Evolutionary conservation across 2,329 filamentous ascomycete genomes (phyloP), one percentile per base, ranked within the genome.

Genomic region (Leptosphaerulina australis): DNA sequence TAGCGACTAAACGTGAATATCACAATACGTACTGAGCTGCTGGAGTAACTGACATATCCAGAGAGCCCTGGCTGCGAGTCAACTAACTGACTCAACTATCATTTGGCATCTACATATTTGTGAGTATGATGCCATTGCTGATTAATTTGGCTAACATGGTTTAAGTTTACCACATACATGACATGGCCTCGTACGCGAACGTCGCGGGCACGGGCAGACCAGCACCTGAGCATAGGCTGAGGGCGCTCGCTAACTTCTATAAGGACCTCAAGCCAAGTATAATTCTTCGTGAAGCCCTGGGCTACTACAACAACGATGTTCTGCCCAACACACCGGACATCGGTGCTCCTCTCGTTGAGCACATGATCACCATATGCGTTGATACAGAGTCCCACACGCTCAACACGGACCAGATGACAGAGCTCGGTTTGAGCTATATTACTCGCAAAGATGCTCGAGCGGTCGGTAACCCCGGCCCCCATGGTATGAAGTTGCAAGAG

Each of bases 301-400:
- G 36, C 1, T 28, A 18, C 18, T n/a, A 28, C 5, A 11, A 18
- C 5, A 3, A 1, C 7, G 18, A n/a, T 6, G 1, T 26, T 14
- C 18, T 41, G 2, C 21, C 36, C 1, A 3, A 9, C 0, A 43
- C 25, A 3, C 49, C 49, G 1, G 7, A 3, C 1, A 43, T 38
- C 4, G 49, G 37, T 2, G 8, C 22, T 0, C 34, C 48, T 0
- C 53, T 66, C 5, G 54, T 56, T 0, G 21, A 57, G 2, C 47
- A 60, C 15, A 50, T 53, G 1, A 39, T 63, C 10, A 29, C 62
- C 0, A 38, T 68, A 5, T 63, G 59, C 22, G 21, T 68, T 3
- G 64, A 68, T 28, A 61, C 57, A 1, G 64, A 68, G 35, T 60
- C 61, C 9, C 63, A 56, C 44, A 62, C 58, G 0, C 37, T 45